These are phyloP conservation scores for Leishmania gerbilli DNA, from an alignment of 208 protist genomes.

Conservation along the genomic window DNA sequence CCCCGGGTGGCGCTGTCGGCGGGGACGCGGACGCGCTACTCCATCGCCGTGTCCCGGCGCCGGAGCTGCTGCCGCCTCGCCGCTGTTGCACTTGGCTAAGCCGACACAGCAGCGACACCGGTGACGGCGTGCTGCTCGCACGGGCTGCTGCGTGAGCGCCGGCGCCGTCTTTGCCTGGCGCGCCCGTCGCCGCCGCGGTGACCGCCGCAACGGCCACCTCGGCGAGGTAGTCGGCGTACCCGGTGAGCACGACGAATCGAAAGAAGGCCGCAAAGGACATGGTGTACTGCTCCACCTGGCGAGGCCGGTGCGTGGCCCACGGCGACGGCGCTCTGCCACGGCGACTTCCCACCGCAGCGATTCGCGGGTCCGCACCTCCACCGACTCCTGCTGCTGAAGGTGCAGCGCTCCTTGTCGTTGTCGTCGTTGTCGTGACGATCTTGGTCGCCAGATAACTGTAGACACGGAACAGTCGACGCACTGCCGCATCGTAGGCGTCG, in stretches of 20 bases:
- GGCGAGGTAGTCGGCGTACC: slow-evolving; percentile 29
- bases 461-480: slow-evolving; percentile 26
- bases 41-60: neutral
- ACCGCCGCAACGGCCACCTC: neutral
- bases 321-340: neutral
- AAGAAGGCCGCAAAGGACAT: slow-evolving; percentile 30
- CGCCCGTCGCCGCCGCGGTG: neutral
- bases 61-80: neutral
- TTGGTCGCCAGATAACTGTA: slow-evolving; percentile 30
- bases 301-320: neutral
- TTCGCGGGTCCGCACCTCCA: neutral
- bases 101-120: neutral
- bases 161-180: neutral
- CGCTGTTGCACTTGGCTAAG: slow-evolving; percentile 21
- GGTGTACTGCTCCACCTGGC: slow-evolving; percentile 21
- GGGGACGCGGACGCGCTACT: neutral
- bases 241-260: slow-evolving; percentile 26
- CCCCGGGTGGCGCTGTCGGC: neutral
- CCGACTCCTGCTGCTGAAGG: neutral
- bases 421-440: slow-evolving; percentile 9
- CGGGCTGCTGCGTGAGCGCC: neutral
- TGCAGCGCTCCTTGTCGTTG: neutral
- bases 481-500: slow-evolving; percentile 31
- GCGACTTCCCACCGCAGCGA: neutral
- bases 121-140: neutral